phyloP scores from a whole-genome alignment of 371 early-diverging fungal genomes.

The Saksenaea vasiformis region DNA sequence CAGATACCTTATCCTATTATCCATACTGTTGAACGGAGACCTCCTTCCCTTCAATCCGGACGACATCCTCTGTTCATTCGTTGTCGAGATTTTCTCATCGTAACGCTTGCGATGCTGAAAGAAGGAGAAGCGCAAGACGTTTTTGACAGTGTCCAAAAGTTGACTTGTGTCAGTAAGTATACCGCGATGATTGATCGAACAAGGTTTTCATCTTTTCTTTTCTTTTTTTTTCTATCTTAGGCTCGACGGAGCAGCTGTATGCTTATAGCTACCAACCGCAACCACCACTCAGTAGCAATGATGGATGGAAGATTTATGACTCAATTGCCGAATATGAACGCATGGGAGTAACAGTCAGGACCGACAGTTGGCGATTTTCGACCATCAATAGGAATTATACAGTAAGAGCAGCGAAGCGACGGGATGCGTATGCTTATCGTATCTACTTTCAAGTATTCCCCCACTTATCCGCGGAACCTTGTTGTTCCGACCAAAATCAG shows the following conservation, averaged over 20 bases:
- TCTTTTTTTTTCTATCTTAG: slow-evolving; percentile 35
- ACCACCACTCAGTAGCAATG: slow-evolving; percentile 42
- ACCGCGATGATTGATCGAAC: not conserved
- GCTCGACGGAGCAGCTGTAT: slow-evolving; percentile 74
- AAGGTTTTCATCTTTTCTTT: no score
- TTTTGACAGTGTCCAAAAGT: slow-evolving; percentile 75
- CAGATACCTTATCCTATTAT: slow-evolving; percentile 88
- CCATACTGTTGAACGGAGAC: slow-evolving; percentile 76
- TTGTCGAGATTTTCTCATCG: slow-evolving; percentile 80
- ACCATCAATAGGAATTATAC: slow-evolving; percentile 74
- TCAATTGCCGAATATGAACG: slow-evolving; percentile 80
- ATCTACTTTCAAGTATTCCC: slow-evolving; percentile 61
- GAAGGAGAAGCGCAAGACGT: slow-evolving; percentile 79
- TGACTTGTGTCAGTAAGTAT: slow-evolving; percentile 63
- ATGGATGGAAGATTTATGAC: slow-evolving; percentile 80
- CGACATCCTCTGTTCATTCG: slow-evolving; percentile 66
- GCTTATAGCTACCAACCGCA: slow-evolving; percentile 77
- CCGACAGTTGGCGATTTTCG: slow-evolving; percentile 79
- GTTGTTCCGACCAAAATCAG: slow-evolving; percentile 89
- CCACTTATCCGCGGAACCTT: slow-evolving; percentile 86
- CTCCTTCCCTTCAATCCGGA: slow-evolving; percentile 43
- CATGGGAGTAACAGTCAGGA: slow-evolving; percentile 79
- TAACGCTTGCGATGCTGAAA: slow-evolving; percentile 67
- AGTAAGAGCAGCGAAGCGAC: slow-evolving; percentile 36
- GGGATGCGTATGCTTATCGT: not conserved